These are phyloP conservation scores for Pseudocercospora ulei DNA, from an alignment of 2,329 filamentous ascomycete genomes.

Conservation along the genomic window DNA sequence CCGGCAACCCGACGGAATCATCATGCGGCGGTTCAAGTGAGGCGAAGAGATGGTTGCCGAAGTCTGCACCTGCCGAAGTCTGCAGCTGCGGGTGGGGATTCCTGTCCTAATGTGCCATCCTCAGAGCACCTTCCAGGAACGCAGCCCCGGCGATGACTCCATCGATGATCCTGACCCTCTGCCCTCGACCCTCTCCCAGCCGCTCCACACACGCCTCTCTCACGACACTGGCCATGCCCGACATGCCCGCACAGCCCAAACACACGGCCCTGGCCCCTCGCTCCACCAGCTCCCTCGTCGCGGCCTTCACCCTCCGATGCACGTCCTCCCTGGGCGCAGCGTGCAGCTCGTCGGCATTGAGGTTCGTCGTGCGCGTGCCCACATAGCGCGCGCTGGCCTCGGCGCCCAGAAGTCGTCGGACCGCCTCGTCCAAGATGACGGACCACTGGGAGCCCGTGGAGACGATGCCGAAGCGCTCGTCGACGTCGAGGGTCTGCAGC, in stretches of 20 bases:
- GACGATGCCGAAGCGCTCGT: slow-evolving; percentile 68
- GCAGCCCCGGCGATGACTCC: slow-evolving; percentile 63
- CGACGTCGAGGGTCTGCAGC: slow-evolving; percentile 46
- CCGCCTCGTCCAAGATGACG: slow-evolving; percentile 56
- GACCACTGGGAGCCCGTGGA: slow-evolving; percentile 83
- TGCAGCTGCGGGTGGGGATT: too few species aligned
- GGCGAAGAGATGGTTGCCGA: too few species aligned
- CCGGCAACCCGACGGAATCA: too few species aligned
- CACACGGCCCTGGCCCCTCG: slow-evolving; percentile 50
- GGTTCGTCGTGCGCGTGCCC: slow-evolving; percentile 70
- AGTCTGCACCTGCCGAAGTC: too few species aligned
- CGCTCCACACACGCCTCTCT: slow-evolving; percentile 13
- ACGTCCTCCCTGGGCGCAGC: slow-evolving; percentile 56
- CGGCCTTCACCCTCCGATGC: slow-evolving; percentile 54
- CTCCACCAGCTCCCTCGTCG: slow-evolving; percentile 56
- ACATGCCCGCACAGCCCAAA: slow-evolving; percentile 87
- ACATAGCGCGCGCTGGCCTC: slow-evolving; percentile 47
- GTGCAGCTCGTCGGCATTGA: slow-evolving; percentile 73
- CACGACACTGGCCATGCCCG: slow-evolving; percentile 54
- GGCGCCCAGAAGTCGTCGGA: slow-evolving; percentile 53
- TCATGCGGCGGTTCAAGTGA: too few species aligned
- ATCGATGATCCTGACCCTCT: slow-evolving; percentile 62
- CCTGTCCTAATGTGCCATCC: too few species aligned
- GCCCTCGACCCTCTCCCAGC: slow-evolving; percentile 47
- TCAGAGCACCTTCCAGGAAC: slow-evolving; percentile 48